Base-by-base conservation (phyloP, 345 rosid species). In the Ceriops decandra region DNA sequence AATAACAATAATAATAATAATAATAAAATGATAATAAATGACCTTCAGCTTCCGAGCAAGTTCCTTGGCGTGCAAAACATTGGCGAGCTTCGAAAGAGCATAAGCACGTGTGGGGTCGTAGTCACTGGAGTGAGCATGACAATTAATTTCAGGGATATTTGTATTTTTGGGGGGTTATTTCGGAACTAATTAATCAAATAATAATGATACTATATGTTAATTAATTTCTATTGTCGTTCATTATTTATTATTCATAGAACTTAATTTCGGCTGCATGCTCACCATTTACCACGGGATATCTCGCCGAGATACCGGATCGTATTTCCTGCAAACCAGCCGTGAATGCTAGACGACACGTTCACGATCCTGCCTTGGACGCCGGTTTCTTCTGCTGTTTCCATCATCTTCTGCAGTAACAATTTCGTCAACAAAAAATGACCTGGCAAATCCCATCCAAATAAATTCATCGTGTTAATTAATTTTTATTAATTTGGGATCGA, bases 61-160 rank as follows among this genome's bases (percentile, higher is more conserved):
- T 82, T 91, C 96, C 84, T 85, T 86, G 79, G 99, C 87, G 82
- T 95, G 98, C 86, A 95, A 74, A 76, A 95, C 92, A 74, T 92
- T 95, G 30, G 98, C 93, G 46, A 95, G 98, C 88, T 92, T 95
- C 83, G 99, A 95, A 83, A 92, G 91, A 72, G 99, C 97, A 70
- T 91, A 91, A 6, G 99, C 98, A 85, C 96, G 98, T 87, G 99
- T 90, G 75, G 98, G 82, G 38, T 90, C 93, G 78, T 84, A 95
- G 42, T 85, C 74, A 71, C 99, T 91, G 84, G 30, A 71, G 36
- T 64, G 21, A 75, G 11, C 13, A 47, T 61, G 78, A 65, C 62
- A 66, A 27, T 13, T 42, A 13, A 42, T 42, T 9, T 56, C 31
- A 24, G 28, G 26, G 59, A 8, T n/a, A 53, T 10, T 31, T 31